phyloP scores from a whole-genome alignment of 768 basidiomycete species.

The Amanita subjunquillea region DNA sequence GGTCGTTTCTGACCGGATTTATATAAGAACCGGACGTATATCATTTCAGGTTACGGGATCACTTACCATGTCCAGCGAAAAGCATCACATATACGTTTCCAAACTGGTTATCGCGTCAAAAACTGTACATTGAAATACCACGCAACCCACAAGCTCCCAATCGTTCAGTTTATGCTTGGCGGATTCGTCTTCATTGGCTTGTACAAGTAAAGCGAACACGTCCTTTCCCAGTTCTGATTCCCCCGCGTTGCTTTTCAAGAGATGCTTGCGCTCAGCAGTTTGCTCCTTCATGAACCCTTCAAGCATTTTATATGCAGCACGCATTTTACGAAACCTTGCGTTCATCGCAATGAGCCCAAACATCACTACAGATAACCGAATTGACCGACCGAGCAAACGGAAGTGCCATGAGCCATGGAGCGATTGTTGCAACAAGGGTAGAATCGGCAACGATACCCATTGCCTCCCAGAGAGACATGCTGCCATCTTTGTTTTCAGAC shows the following conservation, averaged over 20 bases:
- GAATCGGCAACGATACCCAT: slow-evolving; percentile 4
- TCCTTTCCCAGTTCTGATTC: slow-evolving; percentile 13
- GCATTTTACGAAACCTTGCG: slow-evolving; percentile 1
- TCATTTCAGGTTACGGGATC: neutral
- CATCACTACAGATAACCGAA: neutral
- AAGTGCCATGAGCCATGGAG: neutral
- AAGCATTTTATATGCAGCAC: neutral
- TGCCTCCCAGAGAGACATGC: slow-evolving; percentile 7
- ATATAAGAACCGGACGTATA: neutral
- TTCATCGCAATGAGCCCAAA: neutral
- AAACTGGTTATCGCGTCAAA: slow-evolving; percentile 22
- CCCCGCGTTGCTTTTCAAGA: neutral
- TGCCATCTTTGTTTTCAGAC: neutral
- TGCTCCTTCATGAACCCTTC: neutral
- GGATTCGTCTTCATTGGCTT: slow-evolving; percentile 34
- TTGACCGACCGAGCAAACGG: neutral
- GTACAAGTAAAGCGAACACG: slow-evolving; percentile 32
- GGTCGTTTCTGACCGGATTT: slow-evolving; percentile 32
- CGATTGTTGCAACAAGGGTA: neutral
- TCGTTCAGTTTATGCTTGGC: slow-evolving; percentile 29
- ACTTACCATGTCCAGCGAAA: slow-evolving; percentile 48
- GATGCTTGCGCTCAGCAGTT: neutral
- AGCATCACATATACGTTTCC: slow-evolving; percentile 43
- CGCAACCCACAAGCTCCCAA: slow-evolving; percentile 22
- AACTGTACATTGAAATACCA: slow-evolving; percentile 1